Evolutionary conservation across 495 filamentous ascomycete genomes (phyloP).

Genomic region (Talaromyces trachyspermus): DNA sequence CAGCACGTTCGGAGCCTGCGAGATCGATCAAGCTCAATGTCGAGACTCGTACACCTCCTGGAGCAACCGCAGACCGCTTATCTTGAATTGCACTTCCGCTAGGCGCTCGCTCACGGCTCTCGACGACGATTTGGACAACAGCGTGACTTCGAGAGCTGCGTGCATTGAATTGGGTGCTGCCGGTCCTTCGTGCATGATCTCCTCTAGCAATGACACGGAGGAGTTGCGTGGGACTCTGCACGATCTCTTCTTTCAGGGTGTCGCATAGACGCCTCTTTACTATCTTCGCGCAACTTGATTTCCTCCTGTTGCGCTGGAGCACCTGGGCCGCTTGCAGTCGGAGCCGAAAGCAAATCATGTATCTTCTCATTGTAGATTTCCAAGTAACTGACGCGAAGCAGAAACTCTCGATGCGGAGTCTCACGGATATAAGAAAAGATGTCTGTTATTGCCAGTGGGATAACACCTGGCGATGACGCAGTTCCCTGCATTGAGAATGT

Average conservation of each 20-base stretch:
- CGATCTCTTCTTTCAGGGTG: conserved; percentile 97
- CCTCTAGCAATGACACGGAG: conserved; percentile 91
- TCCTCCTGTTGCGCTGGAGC: conserved; percentile 65
- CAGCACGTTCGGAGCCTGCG: conserved; percentile 90
- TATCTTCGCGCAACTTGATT: conserved; percentile 93
- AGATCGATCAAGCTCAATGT: conserved; percentile 94
- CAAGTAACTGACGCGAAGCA: conserved; percentile 93
- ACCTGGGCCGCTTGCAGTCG: conserved; percentile 42
- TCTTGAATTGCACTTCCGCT: conserved; percentile 46
- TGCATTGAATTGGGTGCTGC: conserved; percentile 92
- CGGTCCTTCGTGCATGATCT: conserved; percentile 80
- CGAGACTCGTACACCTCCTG: conserved; percentile 90
- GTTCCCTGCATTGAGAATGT: conserved; percentile 99
- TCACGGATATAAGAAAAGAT: conserved; percentile 99
- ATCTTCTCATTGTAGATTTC: conserved; percentile 99
- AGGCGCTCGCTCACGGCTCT: conserved; percentile 79
- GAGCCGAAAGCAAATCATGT: conserved; percentile 79
- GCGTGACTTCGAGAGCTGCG: conserved; percentile 96
- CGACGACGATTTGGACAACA: conserved; percentile 97
- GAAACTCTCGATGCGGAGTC: conserved; percentile 88
- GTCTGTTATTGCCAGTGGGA: conserved; percentile 93
- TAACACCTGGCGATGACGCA: conserved; percentile 92
- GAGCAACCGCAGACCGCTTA: conserved; percentile 69
- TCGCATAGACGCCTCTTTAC: conserved; percentile 96
- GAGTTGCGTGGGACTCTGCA: conserved; percentile 93